Evolutionary conservation across 1,284 basidiomycete species (phyloP).

Genomic region (Farysia itapuensis): DNA sequence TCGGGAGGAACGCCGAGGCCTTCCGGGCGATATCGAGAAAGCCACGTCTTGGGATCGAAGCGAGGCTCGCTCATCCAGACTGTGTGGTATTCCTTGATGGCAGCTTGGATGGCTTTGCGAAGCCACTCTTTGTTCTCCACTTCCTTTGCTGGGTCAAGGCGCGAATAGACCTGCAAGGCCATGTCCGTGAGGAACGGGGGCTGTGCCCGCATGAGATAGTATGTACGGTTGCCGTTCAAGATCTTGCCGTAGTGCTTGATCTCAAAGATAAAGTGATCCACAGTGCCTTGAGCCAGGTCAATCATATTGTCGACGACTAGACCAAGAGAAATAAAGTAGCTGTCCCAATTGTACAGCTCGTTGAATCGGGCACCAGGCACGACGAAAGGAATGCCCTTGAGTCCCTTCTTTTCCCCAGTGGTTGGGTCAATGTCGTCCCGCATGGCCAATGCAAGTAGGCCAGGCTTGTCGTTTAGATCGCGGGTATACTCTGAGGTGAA

Average conservation of each 20-base stretch:
- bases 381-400: conserved; percentile 89
- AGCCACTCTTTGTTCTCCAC: conserved; percentile 84
- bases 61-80: conserved; percentile 93
- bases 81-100: conserved; percentile 97
- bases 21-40: conserved; percentile 88
- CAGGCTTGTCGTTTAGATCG: conserved; percentile 88
- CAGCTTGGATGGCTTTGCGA: conserved; percentile 89
- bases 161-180: conserved; percentile 95
- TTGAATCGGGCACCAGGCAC: conserved; percentile 97
- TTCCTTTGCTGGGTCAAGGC: conserved; percentile 80
- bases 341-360: conserved; percentile 69
- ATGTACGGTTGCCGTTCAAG: conserved; percentile 58
- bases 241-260: conserved; percentile 92
- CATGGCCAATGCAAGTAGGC: conserved; percentile 93
- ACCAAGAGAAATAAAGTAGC: conserved; percentile 90
- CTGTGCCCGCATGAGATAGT: conserved; percentile 89
- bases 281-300: conserved; percentile 91
- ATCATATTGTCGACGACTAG: conserved; percentile 91
- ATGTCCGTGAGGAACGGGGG: conserved; percentile 98
- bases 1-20: conserved; percentile 97
- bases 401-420: conserved; percentile 64
- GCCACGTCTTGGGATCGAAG: conserved; percentile 86
- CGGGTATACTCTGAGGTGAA: conserved; percentile 88
- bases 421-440: conserved; percentile 70
- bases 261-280: conserved; percentile 98